Evolutionary conservation across 345 rosid species (phyloP), one percentile per base, ranked within the genome.

Genomic region (Syzygium jambos): DNA sequence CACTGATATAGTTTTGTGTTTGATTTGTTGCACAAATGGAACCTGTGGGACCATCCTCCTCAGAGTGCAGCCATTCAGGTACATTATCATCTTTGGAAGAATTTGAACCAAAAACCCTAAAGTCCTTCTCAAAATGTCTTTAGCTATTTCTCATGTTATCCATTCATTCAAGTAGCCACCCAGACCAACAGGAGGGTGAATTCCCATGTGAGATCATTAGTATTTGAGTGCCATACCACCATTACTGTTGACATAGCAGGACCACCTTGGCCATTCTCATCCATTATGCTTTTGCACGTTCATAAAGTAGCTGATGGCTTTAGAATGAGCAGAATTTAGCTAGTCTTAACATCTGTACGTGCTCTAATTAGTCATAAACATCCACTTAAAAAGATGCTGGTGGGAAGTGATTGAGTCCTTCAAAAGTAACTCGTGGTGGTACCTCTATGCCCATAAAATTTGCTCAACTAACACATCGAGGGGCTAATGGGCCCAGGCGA

Each of bases 51-150:
- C 85, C 86, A 88, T 87, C 84, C 89, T 49, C 87, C 85, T 90
- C 92, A 98, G 99, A 98, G 99, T 88, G 99, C 99, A 85, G 91
- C 93, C 49, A 92, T 95, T 91, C 94, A 94, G 98, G 98, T 95
- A 92, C 11, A n/a, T 80, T 27, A 68, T 34, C 78, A 25, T 43
- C 25, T 78, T 56, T n/a, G 12, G 55, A 29, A 84, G 23, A 84
- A 46, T 29, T 12, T 29, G 14, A 29, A 16, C 41, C 57, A 84
- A 84, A 84, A 84, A 52, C 38, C 21, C 34, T 51, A 30, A 30
- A 30, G 46, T 68, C 11, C 13, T 59, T 59, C 15, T 17, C 41
- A 68, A 19, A 56, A 85, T 53, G 25, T 34, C 51, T 51, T 53
- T 22, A 30, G n/a, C 63, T 43, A 85, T 11, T n/a, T 56, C 49